These are phyloP conservation scores for Blastobotrys ciferrii DNA, from an alignment of 1,139 yeast genomes.

Conservation along the genomic window DNA sequence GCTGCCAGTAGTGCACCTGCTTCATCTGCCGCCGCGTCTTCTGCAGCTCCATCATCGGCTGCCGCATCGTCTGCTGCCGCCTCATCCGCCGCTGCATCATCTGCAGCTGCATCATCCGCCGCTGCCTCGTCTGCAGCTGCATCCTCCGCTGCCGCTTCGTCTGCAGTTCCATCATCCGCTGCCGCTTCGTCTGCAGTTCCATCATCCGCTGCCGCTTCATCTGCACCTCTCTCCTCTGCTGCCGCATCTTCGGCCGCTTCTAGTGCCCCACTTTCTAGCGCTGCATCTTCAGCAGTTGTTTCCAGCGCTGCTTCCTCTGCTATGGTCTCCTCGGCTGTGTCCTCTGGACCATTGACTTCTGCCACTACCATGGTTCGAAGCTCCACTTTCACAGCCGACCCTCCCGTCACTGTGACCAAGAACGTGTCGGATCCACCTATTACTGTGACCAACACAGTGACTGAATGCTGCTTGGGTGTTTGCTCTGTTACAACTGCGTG, in stretches of 20 bases:
- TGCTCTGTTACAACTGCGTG: constrained; percentile 27
- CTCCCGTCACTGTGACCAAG: constrained; percentile 12
- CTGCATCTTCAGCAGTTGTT: background rate
- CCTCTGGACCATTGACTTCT: background rate
- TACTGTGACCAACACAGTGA: constrained; percentile 29
- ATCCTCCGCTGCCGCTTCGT: background rate
- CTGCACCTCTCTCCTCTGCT: constrained; percentile 9
- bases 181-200: constrained; percentile 7
- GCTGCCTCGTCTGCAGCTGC: background rate
- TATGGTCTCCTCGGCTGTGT: constrained; percentile 1
- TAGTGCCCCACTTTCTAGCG: background rate
- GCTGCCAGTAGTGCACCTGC: constrained; percentile 4
- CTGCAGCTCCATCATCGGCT: constrained; percentile 7
- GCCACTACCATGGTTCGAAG: too few relatives aligned
- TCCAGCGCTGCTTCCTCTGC: background rate
- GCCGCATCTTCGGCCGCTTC: constrained; percentile 6
- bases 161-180: background rate
- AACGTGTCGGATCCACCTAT: constrained; percentile 15
- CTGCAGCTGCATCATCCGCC: background rate
- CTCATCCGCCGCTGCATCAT: background rate
- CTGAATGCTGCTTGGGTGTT: constrained; percentile 29
- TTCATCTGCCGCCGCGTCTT: constrained; percentile 9
- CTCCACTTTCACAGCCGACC: constrained; percentile 13
- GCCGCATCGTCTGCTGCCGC: constrained; percentile 1
- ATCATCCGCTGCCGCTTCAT: constrained; percentile 5